Conservation (phyloP, 2,329 filamentous ascomycete species). For the Talaromyces sp. region DNA sequence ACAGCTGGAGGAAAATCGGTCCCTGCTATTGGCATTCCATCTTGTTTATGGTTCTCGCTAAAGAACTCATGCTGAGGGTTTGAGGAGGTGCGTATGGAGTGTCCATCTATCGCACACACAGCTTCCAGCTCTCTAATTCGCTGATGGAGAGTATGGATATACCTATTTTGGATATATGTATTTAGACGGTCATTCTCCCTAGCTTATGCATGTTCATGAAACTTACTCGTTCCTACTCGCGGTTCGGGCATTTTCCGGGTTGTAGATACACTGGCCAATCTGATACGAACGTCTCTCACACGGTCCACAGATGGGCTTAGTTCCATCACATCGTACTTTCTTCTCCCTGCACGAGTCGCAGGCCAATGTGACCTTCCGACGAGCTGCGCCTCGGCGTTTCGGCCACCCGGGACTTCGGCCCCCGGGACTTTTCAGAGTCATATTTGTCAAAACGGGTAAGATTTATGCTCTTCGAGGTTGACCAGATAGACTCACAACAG, state of each 20-base stretch:
- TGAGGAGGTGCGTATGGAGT: no score
- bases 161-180: slow-evolving; percentile 7
- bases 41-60: no score
- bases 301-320: slow-evolving; percentile 43
- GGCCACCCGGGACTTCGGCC: no score
- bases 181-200: neutral
- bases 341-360: slow-evolving; percentile 41
- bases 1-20: no score
- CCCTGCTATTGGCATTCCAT: neutral
- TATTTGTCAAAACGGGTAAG: no score
- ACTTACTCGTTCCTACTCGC: slow-evolving; percentile 32
- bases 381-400: neutral
- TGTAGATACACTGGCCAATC: slow-evolving; percentile 37
- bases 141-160: slow-evolving; percentile 19
- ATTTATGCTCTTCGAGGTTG: no score
- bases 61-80: no score
- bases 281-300: slow-evolving; percentile 32
- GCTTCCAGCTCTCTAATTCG: slow-evolving; percentile 26
- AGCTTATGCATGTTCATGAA: no score
- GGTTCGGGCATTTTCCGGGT: slow-evolving; percentile 30
- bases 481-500: no score
- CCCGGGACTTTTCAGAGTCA: no score
- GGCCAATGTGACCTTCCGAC: slow-evolving; percentile 31
- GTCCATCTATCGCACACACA: slow-evolving; percentile 17
- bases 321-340: slow-evolving; percentile 41